A percentile compares a stretch with the other conserved stretches of the same genome.
phyloP scores from a whole-genome alignment of 2,329 filamentous ascomycete genomes.

The Diaporthe caulivora region DNA sequence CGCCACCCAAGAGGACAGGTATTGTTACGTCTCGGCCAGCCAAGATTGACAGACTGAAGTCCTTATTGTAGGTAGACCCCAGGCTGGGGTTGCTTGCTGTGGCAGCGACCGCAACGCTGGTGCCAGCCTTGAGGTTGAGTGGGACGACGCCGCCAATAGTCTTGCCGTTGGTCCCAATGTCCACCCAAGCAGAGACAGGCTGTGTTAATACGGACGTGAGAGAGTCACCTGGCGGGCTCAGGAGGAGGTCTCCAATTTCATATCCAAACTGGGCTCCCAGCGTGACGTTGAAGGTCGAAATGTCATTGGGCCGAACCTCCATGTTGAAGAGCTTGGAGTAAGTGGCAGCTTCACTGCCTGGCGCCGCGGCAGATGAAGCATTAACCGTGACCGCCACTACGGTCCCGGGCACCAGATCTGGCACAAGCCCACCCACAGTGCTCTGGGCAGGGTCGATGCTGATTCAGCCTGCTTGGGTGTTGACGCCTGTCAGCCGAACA shows the following conservation, averaged over 20 bases:
- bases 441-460: neutral
- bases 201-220: neutral
- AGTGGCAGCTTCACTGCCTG: neutral
- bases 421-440: neutral
- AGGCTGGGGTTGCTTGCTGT: neutral
- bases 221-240: slow-evolving; percentile 9
- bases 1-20: neutral
- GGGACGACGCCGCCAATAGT: slow-evolving; percentile 9
- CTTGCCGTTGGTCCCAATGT: neutral
- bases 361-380: neutral
- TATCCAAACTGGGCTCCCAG: neutral
- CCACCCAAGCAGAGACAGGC: neutral
- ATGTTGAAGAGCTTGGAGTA: slow-evolving; percentile 1
- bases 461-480: neutral
- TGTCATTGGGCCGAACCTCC: neutral
- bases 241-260: neutral
- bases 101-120: neutral
- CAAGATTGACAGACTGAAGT: neutral
- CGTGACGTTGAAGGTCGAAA: neutral
- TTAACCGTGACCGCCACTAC: neutral
- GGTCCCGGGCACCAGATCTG: neutral
- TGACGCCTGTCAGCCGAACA: slow-evolving; percentile 3
- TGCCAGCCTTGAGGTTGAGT: slow-evolving; percentile 1
- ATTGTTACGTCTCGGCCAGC: neutral
- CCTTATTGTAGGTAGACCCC: slow-evolving; percentile 13